Percentiles rank a stretch among this genome's conserved stretches.
Conservation (phyloP, 2,329 filamentous ascomycete species). For the Cladosporium austrohemisphaericum region DNA sequence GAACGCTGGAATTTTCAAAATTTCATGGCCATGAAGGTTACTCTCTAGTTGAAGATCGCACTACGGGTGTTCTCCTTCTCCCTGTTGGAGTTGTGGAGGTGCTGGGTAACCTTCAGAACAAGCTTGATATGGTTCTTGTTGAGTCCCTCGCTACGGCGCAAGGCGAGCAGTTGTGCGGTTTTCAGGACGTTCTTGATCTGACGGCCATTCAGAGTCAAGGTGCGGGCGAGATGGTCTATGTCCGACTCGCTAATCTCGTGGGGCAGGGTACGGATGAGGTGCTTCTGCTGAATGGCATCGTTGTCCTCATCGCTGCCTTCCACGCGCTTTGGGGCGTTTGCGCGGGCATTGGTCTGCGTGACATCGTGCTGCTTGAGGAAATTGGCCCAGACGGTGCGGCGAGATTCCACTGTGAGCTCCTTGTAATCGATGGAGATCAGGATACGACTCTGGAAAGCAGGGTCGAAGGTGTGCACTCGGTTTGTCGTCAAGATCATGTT, state of each 20-base stretch:
- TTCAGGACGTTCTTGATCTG: constrained; percentile 45
- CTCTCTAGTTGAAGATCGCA: constrained; percentile 14
- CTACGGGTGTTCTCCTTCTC: constrained; percentile 24
- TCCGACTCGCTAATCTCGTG: constrained; percentile 31
- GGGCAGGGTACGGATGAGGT: constrained; percentile 24
- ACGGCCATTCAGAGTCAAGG: constrained; percentile 36
- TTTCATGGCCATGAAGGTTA: no score
- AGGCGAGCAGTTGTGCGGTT: constrained; percentile 37
- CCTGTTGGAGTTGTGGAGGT: constrained; percentile 28
- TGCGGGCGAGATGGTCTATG: constrained; percentile 27
- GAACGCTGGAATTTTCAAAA: no score
- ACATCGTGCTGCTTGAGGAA: constrained; percentile 37
- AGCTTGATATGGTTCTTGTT: constrained; percentile 31
- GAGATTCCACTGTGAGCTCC: constrained; percentile 36
- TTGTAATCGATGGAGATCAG: constrained; percentile 42
- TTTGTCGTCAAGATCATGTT: constrained; percentile 47
- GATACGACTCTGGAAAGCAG: constrained; percentile 46
- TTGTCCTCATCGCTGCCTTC: constrained; percentile 15
- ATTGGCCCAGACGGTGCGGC: constrained; percentile 44
- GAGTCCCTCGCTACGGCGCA: constrained; percentile 23
- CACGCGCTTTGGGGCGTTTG: constrained; percentile 14
- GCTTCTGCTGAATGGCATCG: constrained; percentile 15
- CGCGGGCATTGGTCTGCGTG: constrained; percentile 23
- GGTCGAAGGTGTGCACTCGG: constrained; percentile 42
- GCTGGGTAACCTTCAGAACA: constrained; percentile 34